phyloP scores from a whole-genome alignment of 805 yeast genomes.

The Torulaspora maleeae region DNA sequence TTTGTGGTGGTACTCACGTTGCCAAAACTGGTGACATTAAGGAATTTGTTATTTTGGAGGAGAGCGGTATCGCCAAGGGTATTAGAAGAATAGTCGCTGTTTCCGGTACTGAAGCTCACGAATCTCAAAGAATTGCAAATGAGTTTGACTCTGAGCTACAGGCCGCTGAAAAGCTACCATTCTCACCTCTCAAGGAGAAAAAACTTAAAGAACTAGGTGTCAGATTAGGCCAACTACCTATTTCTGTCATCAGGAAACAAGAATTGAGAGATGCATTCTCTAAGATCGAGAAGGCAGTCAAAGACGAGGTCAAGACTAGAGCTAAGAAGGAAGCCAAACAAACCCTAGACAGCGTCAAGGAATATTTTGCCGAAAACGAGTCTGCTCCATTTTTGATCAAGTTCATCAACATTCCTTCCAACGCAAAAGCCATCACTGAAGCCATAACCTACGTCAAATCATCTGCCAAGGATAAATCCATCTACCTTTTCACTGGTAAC shows the following conservation, averaged over 20 bases:
- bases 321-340: slow-evolving; percentile 85
- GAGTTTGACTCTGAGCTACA: slow-evolving; percentile 63
- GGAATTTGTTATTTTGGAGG: slow-evolving; percentile 85
- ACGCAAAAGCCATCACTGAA: slow-evolving; percentile 92
- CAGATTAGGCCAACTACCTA: slow-evolving; percentile 70
- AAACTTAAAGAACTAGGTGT: slow-evolving; percentile 80
- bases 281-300: slow-evolving; percentile 77
- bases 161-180: slow-evolving; percentile 56
- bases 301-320: slow-evolving; percentile 80
- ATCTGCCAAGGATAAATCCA: slow-evolving; percentile 64
- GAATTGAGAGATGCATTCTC: slow-evolving; percentile 67
- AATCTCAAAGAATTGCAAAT: slow-evolving; percentile 77
- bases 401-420: slow-evolving; percentile 65
- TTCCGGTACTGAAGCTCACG: slow-evolving; percentile 85
- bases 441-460: slow-evolving; percentile 81
- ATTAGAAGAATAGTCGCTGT: slow-evolving; percentile 97
- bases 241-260: slow-evolving; percentile 77
- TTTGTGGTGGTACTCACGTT: slow-evolving; percentile 99
- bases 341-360: slow-evolving; percentile 70
- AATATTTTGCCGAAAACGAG: slow-evolving; percentile 54
- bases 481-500: slow-evolving; percentile 75
- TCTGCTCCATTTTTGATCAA: slow-evolving; percentile 59
- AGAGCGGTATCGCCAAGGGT: slow-evolving; percentile 97
- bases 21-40: slow-evolving; percentile 88
- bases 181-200: slow-evolving; percentile 75